Evolutionary conservation across 2,329 filamentous ascomycete species (phyloP).

Genomic region (Ophiostoma angusticollis): DNA sequence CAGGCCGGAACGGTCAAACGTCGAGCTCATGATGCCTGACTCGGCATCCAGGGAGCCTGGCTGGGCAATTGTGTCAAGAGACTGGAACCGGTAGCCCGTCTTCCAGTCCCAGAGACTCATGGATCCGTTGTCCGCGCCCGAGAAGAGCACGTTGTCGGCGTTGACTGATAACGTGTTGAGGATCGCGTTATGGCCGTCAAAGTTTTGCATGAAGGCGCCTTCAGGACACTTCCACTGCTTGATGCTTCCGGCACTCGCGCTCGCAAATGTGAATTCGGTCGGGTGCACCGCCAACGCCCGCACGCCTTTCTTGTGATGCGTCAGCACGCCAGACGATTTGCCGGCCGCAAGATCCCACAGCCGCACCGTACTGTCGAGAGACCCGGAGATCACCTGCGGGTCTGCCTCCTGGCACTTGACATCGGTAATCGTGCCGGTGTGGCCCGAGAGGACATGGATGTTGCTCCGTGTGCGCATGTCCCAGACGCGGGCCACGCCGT

Average conservation of each 20-base stretch:
- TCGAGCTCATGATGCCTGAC: conserved; percentile 86
- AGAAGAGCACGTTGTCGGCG: conserved; percentile 89
- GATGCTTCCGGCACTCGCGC: conserved; percentile 80
- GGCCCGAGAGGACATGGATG: conserved; percentile 82
- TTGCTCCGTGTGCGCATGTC: conserved; percentile 97
- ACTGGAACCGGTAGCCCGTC: conserved; percentile 82
- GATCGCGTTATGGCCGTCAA: conserved; percentile 90
- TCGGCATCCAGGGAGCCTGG: conserved; percentile 90
- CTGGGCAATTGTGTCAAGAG: conserved; percentile 80
- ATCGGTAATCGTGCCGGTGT: conserved; percentile 81
- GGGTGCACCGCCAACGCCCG: conserved; percentile 75
- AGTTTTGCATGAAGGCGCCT: conserved; percentile 98
- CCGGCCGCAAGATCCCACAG: conserved; percentile 94
- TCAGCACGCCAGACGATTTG: conserved; percentile 90
- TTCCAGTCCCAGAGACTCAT: conserved; percentile 99
- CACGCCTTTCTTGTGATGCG: conserved; percentile 97
- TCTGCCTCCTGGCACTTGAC: conserved; percentile 92
- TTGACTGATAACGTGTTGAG: conserved; percentile 92
- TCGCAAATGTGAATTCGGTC: conserved; percentile 90
- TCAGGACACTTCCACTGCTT: conserved; percentile 99
- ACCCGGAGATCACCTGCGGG: conserved; percentile 88
- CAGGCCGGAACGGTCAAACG: conserved; percentile 78
- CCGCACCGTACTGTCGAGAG: conserved; percentile 79
- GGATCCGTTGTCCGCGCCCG: conserved; percentile 87
- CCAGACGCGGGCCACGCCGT: conserved; percentile 92